Evolutionary conservation across 2,329 filamentous ascomycete species (phyloP).

Genomic region (Botrytis squamosa): DNA sequence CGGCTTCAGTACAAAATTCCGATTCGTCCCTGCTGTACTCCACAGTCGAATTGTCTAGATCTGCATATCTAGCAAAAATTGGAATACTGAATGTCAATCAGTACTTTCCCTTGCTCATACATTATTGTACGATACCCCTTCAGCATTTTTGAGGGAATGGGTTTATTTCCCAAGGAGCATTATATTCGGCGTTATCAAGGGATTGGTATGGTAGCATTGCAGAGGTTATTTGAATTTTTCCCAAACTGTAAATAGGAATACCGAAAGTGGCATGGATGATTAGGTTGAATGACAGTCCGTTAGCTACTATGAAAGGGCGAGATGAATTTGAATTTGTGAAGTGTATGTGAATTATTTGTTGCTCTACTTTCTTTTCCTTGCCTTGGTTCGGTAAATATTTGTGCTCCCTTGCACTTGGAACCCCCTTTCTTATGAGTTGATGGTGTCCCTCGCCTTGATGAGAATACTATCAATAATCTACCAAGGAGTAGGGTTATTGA

Average conservation of each 20-base stretch:
- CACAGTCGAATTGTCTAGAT: constrained; percentile 16
- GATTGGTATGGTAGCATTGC: constrained; percentile 16
- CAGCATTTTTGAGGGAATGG: constrained; percentile 23
- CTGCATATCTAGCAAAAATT: constrained; percentile 13
- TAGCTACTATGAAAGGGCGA: constrained; percentile 10
- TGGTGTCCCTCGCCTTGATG: constrained; percentile 13
- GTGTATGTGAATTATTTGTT: constrained; percentile 13
- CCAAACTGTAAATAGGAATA: constrained; percentile 32
- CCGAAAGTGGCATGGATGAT: constrained; percentile 27
- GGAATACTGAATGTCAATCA: constrained; percentile 19
- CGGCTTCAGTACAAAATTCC: constrained; percentile 20
- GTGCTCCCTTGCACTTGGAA: constrained; percentile 8
- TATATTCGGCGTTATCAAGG: constrained; percentile 29
- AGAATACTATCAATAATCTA: background rate
- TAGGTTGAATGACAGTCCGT: constrained; percentile 26
- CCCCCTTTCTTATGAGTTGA: background rate
- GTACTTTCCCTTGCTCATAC: constrained; percentile 27
- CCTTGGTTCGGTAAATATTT: constrained; percentile 13
- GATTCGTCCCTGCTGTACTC: constrained; percentile 20
- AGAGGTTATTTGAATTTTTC: constrained; percentile 26
- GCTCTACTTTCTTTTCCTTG: background rate
- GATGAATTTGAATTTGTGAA: constrained; percentile 3
- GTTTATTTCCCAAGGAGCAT: constrained; percentile 18
- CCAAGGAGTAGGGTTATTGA: background rate
- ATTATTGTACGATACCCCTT: constrained; percentile 34